Evolutionary conservation across 495 filamentous ascomycete species (phyloP), one percentile per base, ranked within the genome.

Genomic region (Penicillium bialowiezense): DNA sequence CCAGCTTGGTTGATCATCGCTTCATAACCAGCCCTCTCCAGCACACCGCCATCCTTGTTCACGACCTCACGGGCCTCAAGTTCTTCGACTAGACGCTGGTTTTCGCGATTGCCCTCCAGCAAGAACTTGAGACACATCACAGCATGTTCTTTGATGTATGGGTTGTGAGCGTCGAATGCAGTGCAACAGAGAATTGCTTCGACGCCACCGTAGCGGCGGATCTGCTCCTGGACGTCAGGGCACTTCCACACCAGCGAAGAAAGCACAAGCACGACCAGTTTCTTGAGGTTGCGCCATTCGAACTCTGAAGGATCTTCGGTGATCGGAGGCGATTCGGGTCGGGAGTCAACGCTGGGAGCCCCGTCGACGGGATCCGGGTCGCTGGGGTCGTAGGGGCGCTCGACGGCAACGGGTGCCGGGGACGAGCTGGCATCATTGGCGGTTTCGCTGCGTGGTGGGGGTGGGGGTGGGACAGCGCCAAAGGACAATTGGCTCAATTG

Each of bases 211-310:
- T 88, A 79, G 20, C 80, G 74, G 18, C 92, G 77, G 41, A 97
- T 88, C 63, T 97, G 91, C 49, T 87, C 78, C 63, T 97, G 91
- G 0, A 96, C 91, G 8, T 77, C 76, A 3, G 83, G 80, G 53
- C 76, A 81, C 81, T 95, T 76, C 89, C 89, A 77, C 50, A 95
- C 81, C 6, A 97, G 79, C 3, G 86, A 89, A 3, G 86, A 88
- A 8, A 96, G 80, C 18, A 96, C 91, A 43, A 91, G 84, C 3
- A 97, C 83, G 19, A 93, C 86, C 39, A 95, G 84, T 52, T 90
- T 91, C 72, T 97, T 97, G 54, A 97, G 83, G 48, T 91, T 93
- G 29, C 87, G 76, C 91, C 91, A 97, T 46, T 93, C 87, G 62
- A 95, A 97, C 55, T 95, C 87, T 29, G 88, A 84, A 0, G 90